phyloP scores from a whole-genome alignment of 1,284 basidiomycete species.

The Phellinidium pouzarii region DNA sequence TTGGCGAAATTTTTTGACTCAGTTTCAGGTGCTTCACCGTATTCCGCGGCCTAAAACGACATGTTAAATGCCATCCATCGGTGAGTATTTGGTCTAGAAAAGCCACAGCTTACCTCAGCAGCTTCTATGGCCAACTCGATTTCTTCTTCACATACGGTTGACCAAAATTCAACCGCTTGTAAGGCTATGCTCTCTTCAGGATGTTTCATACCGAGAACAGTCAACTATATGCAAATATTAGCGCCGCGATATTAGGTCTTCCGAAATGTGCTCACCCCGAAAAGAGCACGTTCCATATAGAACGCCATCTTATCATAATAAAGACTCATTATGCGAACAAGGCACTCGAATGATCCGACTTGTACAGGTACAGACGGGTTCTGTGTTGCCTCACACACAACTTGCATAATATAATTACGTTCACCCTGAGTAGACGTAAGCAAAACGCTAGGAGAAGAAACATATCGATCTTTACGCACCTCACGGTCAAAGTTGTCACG shows the following conservation, averaged over 20 bases:
- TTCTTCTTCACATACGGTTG: slow-evolving; percentile 97
- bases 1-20: slow-evolving; percentile 92
- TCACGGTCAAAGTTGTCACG: slow-evolving; percentile 97
- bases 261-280: slow-evolving; percentile 63
- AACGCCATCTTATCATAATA: slow-evolving; percentile 99
- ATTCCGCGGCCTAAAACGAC: slow-evolving; percentile 69
- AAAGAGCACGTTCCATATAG: slow-evolving; percentile 99
- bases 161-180: slow-evolving; percentile 99
- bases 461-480: slow-evolving; percentile 38
- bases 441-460: slow-evolving; percentile 7
- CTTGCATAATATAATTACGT: slow-evolving; percentile 99
- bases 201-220: slow-evolving; percentile 98
- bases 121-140: slow-evolving; percentile 90
- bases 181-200: slow-evolving; percentile 86
- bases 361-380: slow-evolving; percentile 74
- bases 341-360: slow-evolving; percentile 89
- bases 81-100: neutral
- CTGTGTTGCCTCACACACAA: slow-evolving; percentile 98
- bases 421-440: slow-evolving; percentile 62
- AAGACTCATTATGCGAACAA: slow-evolving; percentile 94
- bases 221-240: slow-evolving; percentile 51
- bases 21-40: slow-evolving; percentile 83
- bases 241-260: neutral
- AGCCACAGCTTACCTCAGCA: slow-evolving; percentile 58
- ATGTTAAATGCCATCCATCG: slow-evolving; percentile 17